Evolutionary conservation across 495 filamentous ascomycete species (phyloP), one percentile per base, ranked within the genome.

Genomic region (Cairneyella variabilis): DNA sequence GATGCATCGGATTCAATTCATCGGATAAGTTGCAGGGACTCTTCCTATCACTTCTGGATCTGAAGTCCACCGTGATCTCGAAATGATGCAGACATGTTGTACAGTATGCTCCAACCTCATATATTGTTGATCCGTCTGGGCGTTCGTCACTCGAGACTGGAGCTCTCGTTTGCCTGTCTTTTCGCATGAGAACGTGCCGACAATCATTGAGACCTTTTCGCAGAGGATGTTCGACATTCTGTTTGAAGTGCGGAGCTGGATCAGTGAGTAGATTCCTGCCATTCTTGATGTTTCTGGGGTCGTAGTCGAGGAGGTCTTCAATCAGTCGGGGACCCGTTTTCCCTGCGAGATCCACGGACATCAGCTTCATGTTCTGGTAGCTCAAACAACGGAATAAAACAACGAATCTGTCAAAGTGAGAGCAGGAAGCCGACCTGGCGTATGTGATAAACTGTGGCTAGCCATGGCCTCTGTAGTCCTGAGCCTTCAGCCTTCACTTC

Each of bases 261-360:
- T 61, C 54, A 43, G 54, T 49, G 3, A 65, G 48, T 14, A 63
- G 26, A 26, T 63, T 61, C 30, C 37, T 57, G 20, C 54, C 58
- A 51, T 43, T 42, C 34, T 32, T 59, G 12, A 17, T 11, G 8
- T 8, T 26, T 48, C 47, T 28, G 0, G 54, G 42, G 40, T 65
- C 60, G 41, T 63, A 58, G 47, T 65, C 63, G 8, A 65, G 54
- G 8, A 65, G 36, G 48, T 65, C 63, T 11, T 46, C 39, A 38
- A 62, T 53, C 26, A 63, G 39, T 23, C 63, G 40, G 10, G 63
- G 63, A 27, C 57, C 42, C 2, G 60, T 65, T 43, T 65, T 65
- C 17, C 63, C 63, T 65, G 51, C 22, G 22, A 36, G 30, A 9
- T 21, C 37, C 22, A 30, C 22, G 16, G 12, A 18, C 21, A 30